Base-by-base conservation (phyloP, 495 filamentous ascomycete species). In the Penicillium roqueforti region DNA sequence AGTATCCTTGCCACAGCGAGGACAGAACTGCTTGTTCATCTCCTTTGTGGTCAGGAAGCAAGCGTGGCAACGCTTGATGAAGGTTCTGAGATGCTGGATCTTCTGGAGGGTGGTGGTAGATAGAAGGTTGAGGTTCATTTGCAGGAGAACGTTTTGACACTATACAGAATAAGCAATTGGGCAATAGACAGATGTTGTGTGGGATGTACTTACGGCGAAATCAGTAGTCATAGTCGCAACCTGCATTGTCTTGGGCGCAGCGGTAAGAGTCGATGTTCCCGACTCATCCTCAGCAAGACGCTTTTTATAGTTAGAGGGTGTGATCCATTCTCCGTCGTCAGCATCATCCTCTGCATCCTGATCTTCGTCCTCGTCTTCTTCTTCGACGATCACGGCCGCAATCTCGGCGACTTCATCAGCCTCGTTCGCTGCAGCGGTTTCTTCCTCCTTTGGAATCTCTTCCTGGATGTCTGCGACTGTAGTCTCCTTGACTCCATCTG, bases 91-190 rank as follows among this genome's bases (percentile, higher is more conserved):
- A 48, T 85, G 84, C 31, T 79, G 81, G 59, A 99, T 85, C 50
- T 89, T 83, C 47, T 87, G 79, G 7, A 97, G 67, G 18, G 80
- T 80, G 1, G 72, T 65, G 1, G 88, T 79, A 3, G 91, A 92
- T 19, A 99, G 76, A 7, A 99, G 83, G 63, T 95, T 90, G 26
- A 99, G 80, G 72, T 96, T 96, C 76, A 97, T 93, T 58, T 92
- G 89, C 9, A 99, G 78, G 2, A 92, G 76, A 19, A 97, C 89
- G 63, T 97, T 97, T 73, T 97, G 91, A 83, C 73, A 77, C 75
- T 77, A 38, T 23, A 26, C 9, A 29, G 20, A 37, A 36, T 66
- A 48, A 56, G 58, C 14, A 42, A 23, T 40, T 37, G 39, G 49
- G 18, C 31, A 51, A 44, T 39, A 25, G 23, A 11, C 9, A 22